Conservation (phyloP, 148 eudicot genomes). For the Persicaria maculosa region DNA sequence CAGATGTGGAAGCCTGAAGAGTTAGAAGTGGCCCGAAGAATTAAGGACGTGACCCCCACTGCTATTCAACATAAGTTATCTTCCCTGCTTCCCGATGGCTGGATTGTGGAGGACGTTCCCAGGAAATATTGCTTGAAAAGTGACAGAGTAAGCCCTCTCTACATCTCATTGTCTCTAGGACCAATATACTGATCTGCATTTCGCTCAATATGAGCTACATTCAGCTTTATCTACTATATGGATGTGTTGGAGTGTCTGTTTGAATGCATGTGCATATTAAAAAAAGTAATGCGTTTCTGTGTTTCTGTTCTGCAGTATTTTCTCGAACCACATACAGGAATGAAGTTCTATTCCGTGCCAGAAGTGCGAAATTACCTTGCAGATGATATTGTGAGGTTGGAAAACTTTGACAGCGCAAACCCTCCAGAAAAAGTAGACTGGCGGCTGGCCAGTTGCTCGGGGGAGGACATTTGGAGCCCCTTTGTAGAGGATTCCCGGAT, state of each 20-base stretch:
- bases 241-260: background rate
- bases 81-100: constrained; percentile 10
- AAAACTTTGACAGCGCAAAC: constrained; percentile 2
- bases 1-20: constrained; percentile 13
- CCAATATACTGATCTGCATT: background rate
- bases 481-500: background rate
- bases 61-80: constrained; percentile 7
- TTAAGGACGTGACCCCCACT: background rate
- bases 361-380: constrained; percentile 5
- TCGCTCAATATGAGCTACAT: background rate
- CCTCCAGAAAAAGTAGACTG: constrained; percentile 3
- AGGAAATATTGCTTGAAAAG: constrained; percentile 6
- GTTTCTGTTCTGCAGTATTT: background rate
- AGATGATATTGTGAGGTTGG: constrained; percentile 3
- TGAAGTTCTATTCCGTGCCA: constrained; percentile 4
- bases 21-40: constrained; percentile 7
- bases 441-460: background rate
- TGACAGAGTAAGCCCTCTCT: background rate
- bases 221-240: background rate
- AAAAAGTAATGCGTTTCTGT: background rate
- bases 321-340: constrained; percentile 6
- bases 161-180: background rate
- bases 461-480: constrained; percentile 4
- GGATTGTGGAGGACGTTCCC: constrained; percentile 9
- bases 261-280: background rate